phyloP scores from a whole-genome alignment of 768 basidiomycete species.

The Boletus insuetus region DNA sequence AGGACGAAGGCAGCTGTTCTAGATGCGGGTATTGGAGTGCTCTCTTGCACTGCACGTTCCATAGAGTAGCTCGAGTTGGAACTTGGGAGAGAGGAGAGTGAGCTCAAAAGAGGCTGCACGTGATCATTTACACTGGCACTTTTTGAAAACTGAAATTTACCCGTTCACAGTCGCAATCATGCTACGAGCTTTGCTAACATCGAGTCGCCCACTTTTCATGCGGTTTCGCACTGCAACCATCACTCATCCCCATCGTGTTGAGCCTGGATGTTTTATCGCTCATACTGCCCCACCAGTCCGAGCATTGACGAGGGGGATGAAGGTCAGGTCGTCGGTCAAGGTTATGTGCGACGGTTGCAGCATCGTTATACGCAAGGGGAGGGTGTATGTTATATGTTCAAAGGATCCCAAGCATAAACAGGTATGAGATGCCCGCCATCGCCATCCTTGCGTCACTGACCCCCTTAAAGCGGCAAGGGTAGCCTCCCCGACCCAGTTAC shows the following conservation, averaged over 20 bases:
- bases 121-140: too few species aligned
- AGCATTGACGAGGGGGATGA: slow-evolving; percentile 75
- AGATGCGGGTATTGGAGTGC: background rate
- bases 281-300: slow-evolving; percentile 25
- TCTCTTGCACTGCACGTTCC: slow-evolving; percentile 1
- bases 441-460: slow-evolving; percentile 11
- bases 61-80: background rate
- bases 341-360: slow-evolving; percentile 92
- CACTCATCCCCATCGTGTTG: slow-evolving; percentile 32
- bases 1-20: slow-evolving; percentile 49
- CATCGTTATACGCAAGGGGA: slow-evolving; percentile 84
- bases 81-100: too few species aligned
- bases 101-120: too few species aligned
- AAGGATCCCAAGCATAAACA: slow-evolving; percentile 98
- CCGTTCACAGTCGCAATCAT: background rate
- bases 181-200: slow-evolving; percentile 64
- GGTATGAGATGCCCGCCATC: slow-evolving; percentile 43
- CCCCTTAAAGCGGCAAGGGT: slow-evolving; percentile 62
- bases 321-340: slow-evolving; percentile 94
- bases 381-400: slow-evolving; percentile 88
- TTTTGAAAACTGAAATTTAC: background rate
- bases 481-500: slow-evolving; percentile 11
- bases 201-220: slow-evolving; percentile 58
- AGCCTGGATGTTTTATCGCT: slow-evolving; percentile 21
- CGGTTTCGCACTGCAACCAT: slow-evolving; percentile 45